Evolutionary conservation across 805 yeast species (phyloP).

Genomic region (Sugiyamaella mastotermitis): DNA sequence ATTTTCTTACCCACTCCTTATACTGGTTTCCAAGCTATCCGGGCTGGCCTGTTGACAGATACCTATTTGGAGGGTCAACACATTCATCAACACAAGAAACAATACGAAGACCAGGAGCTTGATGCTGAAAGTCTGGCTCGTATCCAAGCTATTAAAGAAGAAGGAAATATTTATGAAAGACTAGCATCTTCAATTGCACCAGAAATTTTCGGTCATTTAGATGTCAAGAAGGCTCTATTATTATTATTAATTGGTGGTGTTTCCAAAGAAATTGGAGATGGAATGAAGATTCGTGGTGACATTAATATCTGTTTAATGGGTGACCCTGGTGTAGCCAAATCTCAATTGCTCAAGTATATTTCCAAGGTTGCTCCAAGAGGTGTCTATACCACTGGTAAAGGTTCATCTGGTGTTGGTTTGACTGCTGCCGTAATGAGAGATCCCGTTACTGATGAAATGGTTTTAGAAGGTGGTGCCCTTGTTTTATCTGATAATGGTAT

Average conservation of each 20-base stretch:
- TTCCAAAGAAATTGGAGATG: slow-evolving; percentile 90
- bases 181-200: slow-evolving; percentile 92
- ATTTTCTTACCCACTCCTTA: slow-evolving; percentile 91
- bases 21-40: slow-evolving; percentile 88
- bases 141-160: slow-evolving; percentile 47
- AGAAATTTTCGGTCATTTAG: slow-evolving; percentile 90
- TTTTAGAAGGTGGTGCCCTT: slow-evolving; percentile 95
- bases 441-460: slow-evolving; percentile 98
- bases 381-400: slow-evolving; percentile 96
- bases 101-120: slow-evolving; percentile 61
- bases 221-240: slow-evolving; percentile 85
- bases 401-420: slow-evolving; percentile 97
- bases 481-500: slow-evolving; percentile 96
- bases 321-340: slow-evolving; percentile 99
- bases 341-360: slow-evolving; percentile 87
- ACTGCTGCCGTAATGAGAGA: slow-evolving; percentile 99
- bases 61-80: slow-evolving; percentile 86
- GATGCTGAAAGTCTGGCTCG: slow-evolving; percentile 50
- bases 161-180: slow-evolving; percentile 71
- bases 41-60: slow-evolving; percentile 91
- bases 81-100: slow-evolving; percentile 82
- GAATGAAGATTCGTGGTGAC: slow-evolving; percentile 96
- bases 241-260: slow-evolving; percentile 91
- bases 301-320: slow-evolving; percentile 96
- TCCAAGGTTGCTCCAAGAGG: slow-evolving; percentile 93